Evolutionary conservation across 352 stramenopile species (phyloP), one percentile per base, ranked within the genome.

Genomic region (Phytophthora cryptogea): DNA sequence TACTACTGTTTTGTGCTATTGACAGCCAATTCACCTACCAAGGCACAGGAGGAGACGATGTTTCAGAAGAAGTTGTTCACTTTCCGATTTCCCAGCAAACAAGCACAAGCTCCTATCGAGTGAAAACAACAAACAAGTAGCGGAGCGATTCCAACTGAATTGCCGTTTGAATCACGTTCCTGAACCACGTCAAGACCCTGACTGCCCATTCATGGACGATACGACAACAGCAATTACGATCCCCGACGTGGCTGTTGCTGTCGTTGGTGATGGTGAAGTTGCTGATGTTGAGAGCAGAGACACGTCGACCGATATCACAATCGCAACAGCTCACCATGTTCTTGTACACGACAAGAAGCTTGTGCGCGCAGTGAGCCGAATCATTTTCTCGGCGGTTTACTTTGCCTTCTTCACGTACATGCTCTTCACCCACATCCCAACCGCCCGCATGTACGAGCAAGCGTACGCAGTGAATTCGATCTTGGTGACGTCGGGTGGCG

Each of bases 341-440:
- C 51, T 74, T 7, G 36, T 36, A 5, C 70, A 82, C 35, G 79
- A 89, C 32, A 58, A 35, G 20, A 20, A 63, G 8, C 72, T 82
- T 43, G 58, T 66, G 47, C 58, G 45, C 20, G 62, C 65, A 20
- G 20, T 77, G 4, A n/a, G 72, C 6, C 31, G 57, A n/a, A 78
- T 87, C 33, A 49, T 61, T 14, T 68, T 64, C 59, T 60, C 70
- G 4, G 27, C 67, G 0, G n/a, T 78, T 16, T 78, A 72, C 63
- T 77, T 85, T 32, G 37, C 16, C 3, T 43, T 83, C n/a, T 82
- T 83, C 32, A 59, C 78, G 0, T 44, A 54, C 7, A 78, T 83
- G 74, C 57, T 80, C 20, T 82, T 78, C 39, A 55, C 59, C 16
- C 72, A 83, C 46, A 63, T 80, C 27, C 76, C 72, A 3, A 68